Percentiles rank a stretch among this genome's conserved stretches.
Evolutionary conservation across 1,284 basidiomycete genomes (phyloP).

Genomic region (Spongispora temasekensis): DNA sequence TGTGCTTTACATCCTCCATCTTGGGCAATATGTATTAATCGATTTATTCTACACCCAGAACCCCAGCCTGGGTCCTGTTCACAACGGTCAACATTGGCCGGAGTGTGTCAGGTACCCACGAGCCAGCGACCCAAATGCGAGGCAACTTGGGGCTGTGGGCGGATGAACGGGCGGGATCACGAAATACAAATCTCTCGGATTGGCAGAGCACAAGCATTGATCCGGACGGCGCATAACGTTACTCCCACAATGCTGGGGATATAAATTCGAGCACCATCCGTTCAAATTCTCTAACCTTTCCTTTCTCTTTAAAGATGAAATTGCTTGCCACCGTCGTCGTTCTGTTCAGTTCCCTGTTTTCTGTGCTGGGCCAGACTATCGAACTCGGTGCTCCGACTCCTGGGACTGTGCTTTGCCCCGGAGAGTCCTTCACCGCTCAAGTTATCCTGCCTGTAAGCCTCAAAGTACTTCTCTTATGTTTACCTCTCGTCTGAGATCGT

Average conservation of each 20-base stretch:
- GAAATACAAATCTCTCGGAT: background rate
- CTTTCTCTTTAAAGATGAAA: conserved; percentile 16
- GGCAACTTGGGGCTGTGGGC: background rate
- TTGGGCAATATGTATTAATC: background rate
- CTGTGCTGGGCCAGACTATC: conserved; percentile 32
- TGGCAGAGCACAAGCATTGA: background rate
- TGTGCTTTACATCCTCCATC: background rate
- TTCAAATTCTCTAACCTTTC: background rate
- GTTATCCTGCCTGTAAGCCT: conserved; percentile 24
- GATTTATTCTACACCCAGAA: background rate
- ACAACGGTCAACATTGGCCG: conserved; percentile 5
- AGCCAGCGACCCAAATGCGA: no score
- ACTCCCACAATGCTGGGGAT: background rate
- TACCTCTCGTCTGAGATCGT: background rate
- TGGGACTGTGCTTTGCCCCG: conserved; percentile 16
- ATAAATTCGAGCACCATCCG: background rate
- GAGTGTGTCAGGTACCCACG: background rate
- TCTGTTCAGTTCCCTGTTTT: conserved; percentile 7
- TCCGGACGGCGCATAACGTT: no score
- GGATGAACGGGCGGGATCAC: background rate
- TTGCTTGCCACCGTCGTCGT: conserved; percentile 4
- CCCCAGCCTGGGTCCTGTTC: background rate
- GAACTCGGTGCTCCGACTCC: conserved; percentile 23
- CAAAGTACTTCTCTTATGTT: background rate
- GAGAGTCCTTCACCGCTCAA: conserved; percentile 20